A percentile compares a stretch with the other conserved stretches of the same genome.
Evolutionary conservation across 139 green algal genomes (phyloP).

Genomic region (Volvox africanus): DNA sequence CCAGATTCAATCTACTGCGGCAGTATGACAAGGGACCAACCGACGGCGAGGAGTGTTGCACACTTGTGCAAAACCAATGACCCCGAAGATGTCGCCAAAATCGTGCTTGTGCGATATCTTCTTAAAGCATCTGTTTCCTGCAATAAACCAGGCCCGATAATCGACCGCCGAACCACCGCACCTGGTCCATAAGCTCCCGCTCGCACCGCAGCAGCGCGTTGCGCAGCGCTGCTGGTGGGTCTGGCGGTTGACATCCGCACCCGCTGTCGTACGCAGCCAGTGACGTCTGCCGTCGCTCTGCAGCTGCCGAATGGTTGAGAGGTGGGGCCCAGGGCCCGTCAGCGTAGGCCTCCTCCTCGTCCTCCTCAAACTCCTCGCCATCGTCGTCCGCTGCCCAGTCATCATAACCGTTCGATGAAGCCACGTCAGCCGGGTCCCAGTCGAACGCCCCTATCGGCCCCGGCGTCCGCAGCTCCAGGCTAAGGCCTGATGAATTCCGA

Average conservation of each 20-base stretch:
- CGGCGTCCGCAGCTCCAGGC: background rate
- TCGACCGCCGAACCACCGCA: background rate
- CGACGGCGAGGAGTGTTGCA: too few relatives aligned
- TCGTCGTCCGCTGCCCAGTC: background rate
- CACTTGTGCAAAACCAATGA: too few relatives aligned
- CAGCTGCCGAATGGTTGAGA: background rate
- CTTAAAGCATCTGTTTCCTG: too few relatives aligned
- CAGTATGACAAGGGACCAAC: too few relatives aligned
- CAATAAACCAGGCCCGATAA: too few relatives aligned
- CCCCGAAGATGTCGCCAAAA: too few relatives aligned
- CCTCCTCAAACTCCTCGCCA: background rate
- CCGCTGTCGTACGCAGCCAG: slow-evolving; percentile 13
- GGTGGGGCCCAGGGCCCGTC: background rate
- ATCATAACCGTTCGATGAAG: background rate
- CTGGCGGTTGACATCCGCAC: slow-evolving; percentile 5
- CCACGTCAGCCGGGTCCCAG: background rate
- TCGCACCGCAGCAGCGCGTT: slow-evolving; percentile 35
- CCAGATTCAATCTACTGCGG: too few relatives aligned
- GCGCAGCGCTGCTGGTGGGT: slow-evolving; percentile 42
- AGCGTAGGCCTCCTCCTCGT: background rate
- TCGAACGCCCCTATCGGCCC: background rate
- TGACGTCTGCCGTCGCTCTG: slow-evolving; percentile 7
- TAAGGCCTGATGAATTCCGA: background rate
- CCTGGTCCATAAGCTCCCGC: slow-evolving; percentile 39
- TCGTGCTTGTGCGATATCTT: too few relatives aligned